These are phyloP conservation scores for Caloboletus firmus DNA, from an alignment of 1,284 basidiomycete species.

Conservation along the genomic window DNA sequence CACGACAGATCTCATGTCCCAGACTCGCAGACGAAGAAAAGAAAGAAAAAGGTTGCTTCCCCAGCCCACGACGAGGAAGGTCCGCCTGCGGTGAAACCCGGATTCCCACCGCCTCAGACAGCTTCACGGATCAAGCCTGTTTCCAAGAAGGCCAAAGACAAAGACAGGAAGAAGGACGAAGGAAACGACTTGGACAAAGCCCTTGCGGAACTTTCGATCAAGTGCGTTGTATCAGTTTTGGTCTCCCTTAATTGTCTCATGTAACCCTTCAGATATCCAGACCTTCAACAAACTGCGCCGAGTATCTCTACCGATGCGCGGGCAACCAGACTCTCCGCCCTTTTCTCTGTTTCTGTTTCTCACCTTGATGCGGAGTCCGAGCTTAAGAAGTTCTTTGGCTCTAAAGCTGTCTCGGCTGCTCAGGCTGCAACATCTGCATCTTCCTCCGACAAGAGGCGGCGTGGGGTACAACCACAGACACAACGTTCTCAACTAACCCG, in stretches of 20 bases:
- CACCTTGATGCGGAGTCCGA: constrained; percentile 87
- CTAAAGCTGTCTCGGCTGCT: constrained; percentile 73
- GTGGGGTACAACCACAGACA: constrained; percentile 27
- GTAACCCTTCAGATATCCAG: constrained; percentile 46
- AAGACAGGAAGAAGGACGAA: constrained; percentile 60
- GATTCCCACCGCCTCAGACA: constrained; percentile 6
- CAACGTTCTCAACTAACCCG: constrained; percentile 63
- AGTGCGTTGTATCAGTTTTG: constrained; percentile 45
- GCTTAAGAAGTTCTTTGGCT: constrained; percentile 88
- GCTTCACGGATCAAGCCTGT: constrained; percentile 24
- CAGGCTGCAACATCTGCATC: constrained; percentile 39
- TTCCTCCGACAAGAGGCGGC: constrained; percentile 34
- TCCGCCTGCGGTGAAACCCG: constrained; percentile 15
- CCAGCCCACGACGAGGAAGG: constrained; percentile 12
- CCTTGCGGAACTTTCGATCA: constrained; percentile 76
- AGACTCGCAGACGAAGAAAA: constrained; percentile 44
- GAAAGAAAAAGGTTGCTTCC: constrained; percentile 48
- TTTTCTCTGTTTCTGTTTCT: constrained; percentile 74
- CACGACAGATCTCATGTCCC: not conserved
- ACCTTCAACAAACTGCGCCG: constrained; percentile 44
- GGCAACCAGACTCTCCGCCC: constrained; percentile 45
- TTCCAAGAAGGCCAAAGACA: constrained; percentile 61
- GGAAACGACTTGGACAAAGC: constrained; percentile 81
- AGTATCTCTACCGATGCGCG: constrained; percentile 11
- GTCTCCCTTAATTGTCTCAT: constrained; percentile 4